phyloP scores from a whole-genome alignment of 192 early-diverging fungal genomes.

The Entomortierella lignicola region DNA sequence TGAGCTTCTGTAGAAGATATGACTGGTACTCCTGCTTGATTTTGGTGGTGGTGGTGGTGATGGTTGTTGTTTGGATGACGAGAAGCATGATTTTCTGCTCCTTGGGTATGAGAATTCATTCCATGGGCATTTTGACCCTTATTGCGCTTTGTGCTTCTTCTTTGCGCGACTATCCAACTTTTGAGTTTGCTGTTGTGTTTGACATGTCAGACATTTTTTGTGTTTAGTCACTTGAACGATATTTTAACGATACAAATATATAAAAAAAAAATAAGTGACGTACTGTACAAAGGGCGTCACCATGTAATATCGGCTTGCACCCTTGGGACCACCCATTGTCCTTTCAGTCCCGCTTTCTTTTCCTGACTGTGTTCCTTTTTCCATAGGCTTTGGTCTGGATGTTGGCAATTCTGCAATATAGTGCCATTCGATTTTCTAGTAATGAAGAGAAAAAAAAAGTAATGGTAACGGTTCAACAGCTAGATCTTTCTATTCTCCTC shows the following conservation, averaged over 20 bases:
- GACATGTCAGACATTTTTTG: neutral
- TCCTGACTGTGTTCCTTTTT: constrained; percentile 43
- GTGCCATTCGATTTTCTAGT: constrained; percentile 77
- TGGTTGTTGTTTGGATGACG: constrained; percentile 6
- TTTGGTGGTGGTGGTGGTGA: too few relatives aligned
- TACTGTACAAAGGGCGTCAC: constrained; percentile 79
- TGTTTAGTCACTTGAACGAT: too few relatives aligned
- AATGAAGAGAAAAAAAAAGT: neutral
- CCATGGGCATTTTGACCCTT: constrained; percentile 4
- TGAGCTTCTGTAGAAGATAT: constrained; percentile 26
- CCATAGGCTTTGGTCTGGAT: constrained; percentile 52
- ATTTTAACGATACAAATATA: neutral
- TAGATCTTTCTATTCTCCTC: neutral
- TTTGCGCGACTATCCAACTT: constrained; percentile 36
- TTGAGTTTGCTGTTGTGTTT: constrained; percentile 35
- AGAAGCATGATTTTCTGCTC: neutral
- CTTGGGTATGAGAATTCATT: neutral
- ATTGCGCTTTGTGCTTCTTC: constrained; percentile 31
- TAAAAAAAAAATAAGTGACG: constrained; percentile 3
- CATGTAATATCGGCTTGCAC: constrained; percentile 72
- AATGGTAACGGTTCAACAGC: neutral
- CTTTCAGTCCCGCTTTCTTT: constrained; percentile 49
- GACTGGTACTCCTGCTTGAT: neutral
- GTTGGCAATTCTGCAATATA: constrained; percentile 71
- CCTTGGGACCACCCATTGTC: constrained; percentile 49